Evolutionary conservation across 352 stramenopile species (phyloP).

Genomic region (Globisporangium acanthophoron): DNA sequence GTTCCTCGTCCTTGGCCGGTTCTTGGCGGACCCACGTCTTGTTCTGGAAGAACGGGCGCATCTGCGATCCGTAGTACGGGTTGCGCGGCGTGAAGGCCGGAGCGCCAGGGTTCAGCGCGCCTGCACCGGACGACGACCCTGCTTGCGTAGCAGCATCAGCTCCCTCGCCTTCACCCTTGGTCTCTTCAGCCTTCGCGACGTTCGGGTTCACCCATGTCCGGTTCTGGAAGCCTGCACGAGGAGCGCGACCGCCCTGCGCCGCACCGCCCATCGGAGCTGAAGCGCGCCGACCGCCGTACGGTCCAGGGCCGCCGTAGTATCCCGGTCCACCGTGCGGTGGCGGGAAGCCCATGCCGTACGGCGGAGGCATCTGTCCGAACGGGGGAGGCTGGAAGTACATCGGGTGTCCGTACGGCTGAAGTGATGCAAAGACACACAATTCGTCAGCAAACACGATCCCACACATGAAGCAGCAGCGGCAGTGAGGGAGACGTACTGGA

Average conservation of each 20-base stretch:
- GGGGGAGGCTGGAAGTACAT: slow-evolving; percentile 72
- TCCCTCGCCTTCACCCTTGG: slow-evolving; percentile 12
- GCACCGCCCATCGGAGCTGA: not conserved
- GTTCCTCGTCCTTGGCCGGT: slow-evolving; percentile 58
- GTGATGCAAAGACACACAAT: not conserved
- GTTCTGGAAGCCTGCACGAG: slow-evolving; percentile 70
- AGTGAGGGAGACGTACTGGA: slow-evolving; percentile 29
- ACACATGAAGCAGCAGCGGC: not conserved
- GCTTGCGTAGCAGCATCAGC: slow-evolving; percentile 6
- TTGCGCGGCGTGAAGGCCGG: slow-evolving; percentile 49
- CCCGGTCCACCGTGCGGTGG: slow-evolving; percentile 30
- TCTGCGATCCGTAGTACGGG: slow-evolving; percentile 62
- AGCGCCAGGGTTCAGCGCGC: slow-evolving; percentile 26
- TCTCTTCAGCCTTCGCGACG: slow-evolving; percentile 42
- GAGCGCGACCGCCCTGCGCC: slow-evolving; percentile 20
- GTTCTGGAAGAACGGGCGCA: slow-evolving; percentile 84
- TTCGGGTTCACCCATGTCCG: slow-evolving; percentile 84
- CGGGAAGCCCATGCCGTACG: slow-evolving; percentile 70
- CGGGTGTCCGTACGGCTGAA: slow-evolving; percentile 54
- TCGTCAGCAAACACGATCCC: not conserved
- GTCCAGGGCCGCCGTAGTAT: slow-evolving; percentile 10
- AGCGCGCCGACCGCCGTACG: slow-evolving; percentile 2
- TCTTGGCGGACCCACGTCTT: slow-evolving; percentile 84
- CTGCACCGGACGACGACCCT: slow-evolving; percentile 6
- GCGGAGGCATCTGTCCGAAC: slow-evolving; percentile 56